Base-by-base conservation (phyloP, 2,329 filamentous ascomycete genomes). In the Colletotrichum aenigma region DNA sequence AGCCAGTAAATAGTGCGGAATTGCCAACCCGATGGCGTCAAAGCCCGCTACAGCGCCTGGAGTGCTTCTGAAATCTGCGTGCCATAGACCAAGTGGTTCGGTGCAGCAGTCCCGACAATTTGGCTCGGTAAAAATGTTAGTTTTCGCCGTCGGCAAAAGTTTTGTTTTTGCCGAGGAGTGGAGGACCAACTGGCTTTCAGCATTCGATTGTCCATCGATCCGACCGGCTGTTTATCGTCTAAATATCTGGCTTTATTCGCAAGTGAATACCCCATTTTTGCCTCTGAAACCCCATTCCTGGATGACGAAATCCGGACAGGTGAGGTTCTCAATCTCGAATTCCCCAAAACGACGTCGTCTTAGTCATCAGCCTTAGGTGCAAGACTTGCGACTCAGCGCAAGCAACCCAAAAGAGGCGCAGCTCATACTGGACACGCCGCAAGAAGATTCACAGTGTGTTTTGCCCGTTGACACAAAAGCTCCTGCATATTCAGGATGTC, bases 121-220 rank as follows among this genome's bases (percentile, higher is more conserved):
- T 48, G 9, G 32, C 34, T 75, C 74, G 70, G 74, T 58, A 9
- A 73, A 68, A 61, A 15, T 38, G 34, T 18, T 28, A 9, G 10
- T 69, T 66, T 75, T 48, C 6, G 18, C 74, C 70, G 74, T 38
- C 74, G 74, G 74, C 56, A 73, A 75, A 13, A 43, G 9, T 43
- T 7, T 26, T 18, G 4, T 28, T 55, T 60, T 64, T 6, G 34
- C 70, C 70, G 71, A 55, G 24, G 43, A 52, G 43, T 52, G 43
- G 43, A 52, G 43, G 43, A 52, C n/a, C 43, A 52, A 24, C 43
- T 52, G 43, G 10, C 43, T 52, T 52, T 52, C 43, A 21, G 43
- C 43, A 26, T 5, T 28, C 28, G 21, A 55, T 16, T 34, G 21
- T 64, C 16, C n/a, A 60, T 24, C 16, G 15, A 32, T 30, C 21